phyloP scores from a whole-genome alignment of 306 rosid genomes.

The Sicyos edulis region DNA sequence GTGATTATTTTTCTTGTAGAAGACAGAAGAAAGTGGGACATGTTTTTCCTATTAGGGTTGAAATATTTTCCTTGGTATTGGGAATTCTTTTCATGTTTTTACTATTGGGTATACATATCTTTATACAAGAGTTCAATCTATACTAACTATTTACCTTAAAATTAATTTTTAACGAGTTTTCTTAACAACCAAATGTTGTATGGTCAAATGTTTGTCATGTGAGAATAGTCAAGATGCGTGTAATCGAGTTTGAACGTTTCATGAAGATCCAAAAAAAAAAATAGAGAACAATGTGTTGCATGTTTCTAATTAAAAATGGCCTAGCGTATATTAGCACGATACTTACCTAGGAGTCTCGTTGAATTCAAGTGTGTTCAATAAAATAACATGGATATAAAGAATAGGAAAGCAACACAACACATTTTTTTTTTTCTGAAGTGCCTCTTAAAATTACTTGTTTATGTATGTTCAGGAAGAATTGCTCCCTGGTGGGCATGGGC shows the following conservation, averaged over 20 bases:
- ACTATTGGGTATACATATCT: too few species aligned
- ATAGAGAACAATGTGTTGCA: too few species aligned
- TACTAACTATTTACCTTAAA: too few species aligned
- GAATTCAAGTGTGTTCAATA: background rate
- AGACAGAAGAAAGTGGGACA: too few species aligned
- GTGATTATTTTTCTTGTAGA: background rate
- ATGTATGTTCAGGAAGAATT: constrained; percentile 56
- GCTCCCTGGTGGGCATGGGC: constrained; percentile 99
- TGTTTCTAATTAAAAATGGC: background rate
- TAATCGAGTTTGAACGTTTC: too few species aligned
- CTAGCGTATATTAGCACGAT: background rate
- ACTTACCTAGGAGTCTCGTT: background rate
- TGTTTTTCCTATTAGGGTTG: too few species aligned
- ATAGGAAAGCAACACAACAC: background rate
- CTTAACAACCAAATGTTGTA: too few species aligned
- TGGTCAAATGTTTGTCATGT: background rate
- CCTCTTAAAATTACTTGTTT: background rate
- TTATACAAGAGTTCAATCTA: too few species aligned
- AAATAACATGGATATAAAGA: background rate
- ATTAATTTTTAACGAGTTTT: too few species aligned
- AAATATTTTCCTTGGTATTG: background rate
- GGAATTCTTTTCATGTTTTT: too few species aligned
- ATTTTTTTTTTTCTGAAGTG: background rate
- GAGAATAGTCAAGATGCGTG: too few species aligned
- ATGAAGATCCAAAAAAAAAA: too few species aligned